A percentile compares a stretch with the other conserved stretches of the same genome.
phyloP scores from a whole-genome alignment of 2,329 filamentous ascomycete genomes.

The Geosmithia morbida region DNA sequence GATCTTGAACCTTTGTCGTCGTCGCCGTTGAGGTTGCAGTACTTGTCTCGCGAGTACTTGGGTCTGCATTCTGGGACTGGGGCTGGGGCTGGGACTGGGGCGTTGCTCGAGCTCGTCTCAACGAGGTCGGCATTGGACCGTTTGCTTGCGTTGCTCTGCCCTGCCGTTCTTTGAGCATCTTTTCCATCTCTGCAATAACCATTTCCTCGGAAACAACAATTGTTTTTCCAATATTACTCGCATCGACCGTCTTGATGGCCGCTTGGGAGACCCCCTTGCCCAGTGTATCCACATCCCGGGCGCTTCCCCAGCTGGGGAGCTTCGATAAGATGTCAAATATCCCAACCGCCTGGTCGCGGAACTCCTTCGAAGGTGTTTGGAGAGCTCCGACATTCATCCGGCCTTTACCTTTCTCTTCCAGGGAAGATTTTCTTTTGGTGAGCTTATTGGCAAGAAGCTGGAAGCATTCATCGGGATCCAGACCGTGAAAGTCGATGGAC shows the following conservation, averaged over 20 bases:
- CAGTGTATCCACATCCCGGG: slow-evolving; percentile 43
- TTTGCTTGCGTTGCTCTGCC: not conserved
- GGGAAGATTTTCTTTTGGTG: slow-evolving; percentile 8
- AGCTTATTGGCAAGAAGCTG: slow-evolving; percentile 22
- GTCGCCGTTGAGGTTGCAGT: not conserved
- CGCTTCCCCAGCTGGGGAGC: slow-evolving; percentile 45
- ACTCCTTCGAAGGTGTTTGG: slow-evolving; percentile 5
- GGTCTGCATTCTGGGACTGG: not conserved
- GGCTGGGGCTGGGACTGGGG: too few relatives aligned
- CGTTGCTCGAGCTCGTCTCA: not conserved
- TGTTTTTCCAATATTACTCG: slow-evolving; percentile 4
- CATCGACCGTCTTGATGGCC: slow-evolving; percentile 25
- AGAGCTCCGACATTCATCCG: slow-evolving; percentile 11
- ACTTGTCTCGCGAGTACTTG: not conserved
- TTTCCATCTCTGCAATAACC: slow-evolving; percentile 6
- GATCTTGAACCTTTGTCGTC: not conserved
- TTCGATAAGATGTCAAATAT: slow-evolving; percentile 23
- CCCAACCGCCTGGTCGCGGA: slow-evolving; percentile 4
- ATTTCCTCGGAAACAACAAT: slow-evolving; percentile 7
- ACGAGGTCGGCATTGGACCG: not conserved
- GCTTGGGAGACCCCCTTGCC: slow-evolving; percentile 31
- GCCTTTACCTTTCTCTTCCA: slow-evolving; percentile 2
- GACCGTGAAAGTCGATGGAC: slow-evolving; percentile 35
- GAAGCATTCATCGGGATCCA: slow-evolving; percentile 26
- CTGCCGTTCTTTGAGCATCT: slow-evolving; percentile 3